Percentiles rank a stretch among this genome's conserved stretches.
These are phyloP conservation scores for Sonneratia alba DNA, from an alignment of 345 rosid species.

Conservation along the genomic window DNA sequence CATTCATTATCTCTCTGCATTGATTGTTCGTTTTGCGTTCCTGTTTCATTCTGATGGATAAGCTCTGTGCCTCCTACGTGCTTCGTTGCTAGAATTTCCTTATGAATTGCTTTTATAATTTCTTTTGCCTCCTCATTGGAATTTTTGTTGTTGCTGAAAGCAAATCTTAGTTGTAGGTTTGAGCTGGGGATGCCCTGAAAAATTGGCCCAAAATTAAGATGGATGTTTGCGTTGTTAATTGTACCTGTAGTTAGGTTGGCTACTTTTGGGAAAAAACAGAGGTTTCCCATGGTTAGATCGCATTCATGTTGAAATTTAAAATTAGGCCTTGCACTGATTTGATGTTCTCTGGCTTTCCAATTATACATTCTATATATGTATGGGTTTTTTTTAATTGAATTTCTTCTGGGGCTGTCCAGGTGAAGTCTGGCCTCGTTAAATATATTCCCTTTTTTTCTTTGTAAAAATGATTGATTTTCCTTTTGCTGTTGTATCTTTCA, in stretches of 20 bases:
- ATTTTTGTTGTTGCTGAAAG: neutral
- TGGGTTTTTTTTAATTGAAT: neutral
- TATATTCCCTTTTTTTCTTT: neutral
- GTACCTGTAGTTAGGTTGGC: neutral
- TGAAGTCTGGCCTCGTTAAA: neutral
- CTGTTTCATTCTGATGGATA: neutral
- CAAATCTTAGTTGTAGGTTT: neutral
- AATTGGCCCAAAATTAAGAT: neutral
- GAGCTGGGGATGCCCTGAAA: neutral
- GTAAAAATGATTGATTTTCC: constrained; percentile 1
- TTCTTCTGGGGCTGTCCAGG: neutral
- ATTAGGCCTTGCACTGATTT: neutral
- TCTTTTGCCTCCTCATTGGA: neutral
- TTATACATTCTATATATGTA: neutral
- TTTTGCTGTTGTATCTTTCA: constrained; percentile 1
- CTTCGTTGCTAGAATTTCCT: neutral
- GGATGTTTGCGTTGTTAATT: neutral
- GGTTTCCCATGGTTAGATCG: neutral
- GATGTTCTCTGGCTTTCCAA: neutral
- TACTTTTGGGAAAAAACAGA: neutral
- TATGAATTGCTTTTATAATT: neutral
- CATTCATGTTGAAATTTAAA: neutral
- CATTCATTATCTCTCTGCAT: neutral
- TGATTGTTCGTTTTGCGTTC: neutral
- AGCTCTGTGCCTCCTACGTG: too few species aligned